These are phyloP conservation scores for Gossypium mustelinum DNA, from an alignment of 345 rosid genomes.

Conservation along the genomic window DNA sequence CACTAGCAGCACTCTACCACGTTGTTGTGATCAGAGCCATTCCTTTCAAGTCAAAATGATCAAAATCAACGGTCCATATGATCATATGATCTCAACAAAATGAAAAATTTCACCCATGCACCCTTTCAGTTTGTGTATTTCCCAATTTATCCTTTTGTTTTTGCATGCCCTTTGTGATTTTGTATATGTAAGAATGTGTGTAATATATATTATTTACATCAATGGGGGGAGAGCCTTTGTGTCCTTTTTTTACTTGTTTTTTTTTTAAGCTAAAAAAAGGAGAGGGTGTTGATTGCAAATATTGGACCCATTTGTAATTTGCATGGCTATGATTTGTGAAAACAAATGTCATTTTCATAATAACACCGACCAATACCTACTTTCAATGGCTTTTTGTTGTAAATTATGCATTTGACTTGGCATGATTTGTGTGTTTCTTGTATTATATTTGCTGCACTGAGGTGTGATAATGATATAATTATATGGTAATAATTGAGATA, in stretches of 20 bases:
- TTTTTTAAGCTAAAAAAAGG: neutral
- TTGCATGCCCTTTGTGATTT: constrained; percentile 1
- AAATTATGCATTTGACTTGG: neutral
- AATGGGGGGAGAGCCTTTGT: neutral
- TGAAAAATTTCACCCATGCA: neutral
- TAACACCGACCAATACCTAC: neutral
- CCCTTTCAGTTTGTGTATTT: constrained; percentile 5
- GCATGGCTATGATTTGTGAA: neutral
- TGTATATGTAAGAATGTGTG: neutral
- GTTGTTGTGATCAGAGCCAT: constrained; percentile 70
- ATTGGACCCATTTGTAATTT: neutral
- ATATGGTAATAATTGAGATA: no score
- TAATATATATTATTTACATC: neutral
- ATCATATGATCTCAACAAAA: neutral
- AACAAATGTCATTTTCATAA: neutral
- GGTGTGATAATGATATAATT: neutral
- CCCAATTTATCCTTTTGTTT: neutral
- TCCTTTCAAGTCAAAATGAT: constrained; percentile 51
- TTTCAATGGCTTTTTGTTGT: neutral
- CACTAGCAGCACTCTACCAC: constrained; percentile 74
- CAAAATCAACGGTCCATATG: neutral
- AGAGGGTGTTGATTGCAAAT: neutral
- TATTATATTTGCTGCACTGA: neutral
- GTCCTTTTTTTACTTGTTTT: neutral
- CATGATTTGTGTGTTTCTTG: neutral